Percentiles rank a stretch among this genome's conserved stretches.
Evolutionary conservation across 257 asterid genomes (phyloP).

Genomic region (Datura wrightii): DNA sequence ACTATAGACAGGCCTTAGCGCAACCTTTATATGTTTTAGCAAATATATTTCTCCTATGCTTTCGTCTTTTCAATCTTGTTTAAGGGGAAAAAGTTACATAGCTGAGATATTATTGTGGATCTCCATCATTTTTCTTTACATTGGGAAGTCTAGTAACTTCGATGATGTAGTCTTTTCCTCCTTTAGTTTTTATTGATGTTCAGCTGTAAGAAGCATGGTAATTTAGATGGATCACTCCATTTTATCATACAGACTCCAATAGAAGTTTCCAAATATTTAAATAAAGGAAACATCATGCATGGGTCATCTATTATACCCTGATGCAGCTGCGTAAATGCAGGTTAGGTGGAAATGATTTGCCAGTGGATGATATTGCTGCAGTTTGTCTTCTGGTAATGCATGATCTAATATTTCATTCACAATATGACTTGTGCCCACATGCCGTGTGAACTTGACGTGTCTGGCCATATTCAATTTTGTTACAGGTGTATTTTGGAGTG

Average conservation of each 20-base stretch:
- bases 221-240: background rate
- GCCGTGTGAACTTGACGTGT: background rate
- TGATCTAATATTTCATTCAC: background rate
- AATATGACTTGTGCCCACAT: background rate
- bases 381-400: constrained; percentile 78
- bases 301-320: constrained; percentile 14
- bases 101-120: background rate
- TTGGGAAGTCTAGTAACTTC: background rate
- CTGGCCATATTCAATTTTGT: background rate
- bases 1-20: background rate
- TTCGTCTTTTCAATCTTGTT: background rate
- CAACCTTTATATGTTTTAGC: background rate
- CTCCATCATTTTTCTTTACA: background rate
- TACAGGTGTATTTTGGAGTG: constrained; percentile 92
- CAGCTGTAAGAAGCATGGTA: constrained; percentile 4
- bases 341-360: constrained; percentile 81
- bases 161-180: background rate
- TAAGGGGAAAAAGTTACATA: background rate
- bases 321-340: constrained; percentile 48
- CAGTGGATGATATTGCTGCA: constrained; percentile 96
- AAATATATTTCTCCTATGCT: background rate
- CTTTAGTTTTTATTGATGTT: background rate
- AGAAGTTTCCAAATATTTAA: background rate
- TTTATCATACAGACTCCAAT: background rate
- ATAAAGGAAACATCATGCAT: background rate